Evolutionary conservation across 2,329 filamentous ascomycete genomes (phyloP), one percentile per base, ranked within the genome.

Genomic region (Boeremia lycopersici): DNA sequence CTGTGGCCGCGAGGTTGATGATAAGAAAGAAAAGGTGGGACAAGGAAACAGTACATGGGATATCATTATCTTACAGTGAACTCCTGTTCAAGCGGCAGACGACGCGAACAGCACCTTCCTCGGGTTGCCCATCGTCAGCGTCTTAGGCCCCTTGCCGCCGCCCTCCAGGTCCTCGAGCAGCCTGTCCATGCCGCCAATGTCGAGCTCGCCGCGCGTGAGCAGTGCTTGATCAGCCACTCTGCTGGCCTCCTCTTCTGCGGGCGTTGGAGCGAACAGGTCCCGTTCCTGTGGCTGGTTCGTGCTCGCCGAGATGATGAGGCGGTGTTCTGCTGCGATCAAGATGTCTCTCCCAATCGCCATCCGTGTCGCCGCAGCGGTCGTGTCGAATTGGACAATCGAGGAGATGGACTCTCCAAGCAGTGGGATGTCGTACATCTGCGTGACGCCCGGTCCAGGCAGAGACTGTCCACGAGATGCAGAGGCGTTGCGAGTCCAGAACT

Each of bases 131-230:
- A 71, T 60, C 8, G 64, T 64, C 41, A 73, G 30, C 38, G 49
- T 68, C 48, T 62, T 65, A 17, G 64, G 54, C 4, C 56, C 60
- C 17, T 34, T 54, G 23, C 62, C 65, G 47, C 62, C 65, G 28
- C 59, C 60, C 33, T 72, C 70, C 68, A 75, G 73, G 29, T 61
- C 61, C 4, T 74, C 71, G 1, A 82, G 74, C 60, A 81, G 62
- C 43, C 78, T 70, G 51, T 80, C 76, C 73, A 82, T 77, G 8
- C 79, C 79, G 29, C 76, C 77, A 13, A 82, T 63, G 56, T 80
- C 79, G 8, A 81, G 74, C 53, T 78, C 76, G 17, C 78, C 77
- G 10, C 71, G 69, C 36, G 75, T 71, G 8, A 81, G 72, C 50
- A 81, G 69, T 1, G 72, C 69, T 61, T 78, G 76, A 50, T 82